Evolutionary conservation across 1,284 basidiomycete genomes (phyloP).

Genomic region (Puccinia triticina): DNA sequence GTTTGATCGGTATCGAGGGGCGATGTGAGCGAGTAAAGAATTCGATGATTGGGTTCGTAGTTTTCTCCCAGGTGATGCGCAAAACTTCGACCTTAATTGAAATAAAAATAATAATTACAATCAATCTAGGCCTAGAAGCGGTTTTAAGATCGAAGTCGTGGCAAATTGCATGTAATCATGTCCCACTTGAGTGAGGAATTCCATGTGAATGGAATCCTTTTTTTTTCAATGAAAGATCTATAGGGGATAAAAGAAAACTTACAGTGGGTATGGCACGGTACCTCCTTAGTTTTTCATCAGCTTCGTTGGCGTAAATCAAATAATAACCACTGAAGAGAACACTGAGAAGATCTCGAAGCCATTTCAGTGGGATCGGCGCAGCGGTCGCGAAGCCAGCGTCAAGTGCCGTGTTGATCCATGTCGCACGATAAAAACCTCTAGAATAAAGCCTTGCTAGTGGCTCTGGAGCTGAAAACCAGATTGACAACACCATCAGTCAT

Average conservation of each 20-base stretch:
- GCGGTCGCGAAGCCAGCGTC: slow-evolving; percentile 96
- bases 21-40: slow-evolving; percentile 68
- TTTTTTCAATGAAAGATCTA: background rate
- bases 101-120: background rate
- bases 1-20: slow-evolving; percentile 68
- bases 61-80: slow-evolving; percentile 92
- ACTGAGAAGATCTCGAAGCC: slow-evolving; percentile 83
- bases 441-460: slow-evolving; percentile 74
- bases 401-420: slow-evolving; percentile 83
- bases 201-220: background rate
- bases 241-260: slow-evolving; percentile 8
- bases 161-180: background rate
- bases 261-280: slow-evolving; percentile 86
- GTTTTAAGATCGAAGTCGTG: background rate
- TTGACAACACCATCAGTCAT: background rate
- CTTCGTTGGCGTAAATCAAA: slow-evolving; percentile 77
- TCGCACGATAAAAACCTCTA: slow-evolving; percentile 90
- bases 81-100: slow-evolving; percentile 75
- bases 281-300: slow-evolving; percentile 71
- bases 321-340: slow-evolving; percentile 87
- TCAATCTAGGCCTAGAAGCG: background rate
- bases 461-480: slow-evolving; percentile 72
- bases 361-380: slow-evolving; percentile 87
- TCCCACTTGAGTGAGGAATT: background rate
- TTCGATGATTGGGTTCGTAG: slow-evolving; percentile 79